Evolutionary conservation across 192 early-diverging fungal species (phyloP), one percentile per base, ranked within the genome.

Genomic region (Entophlyctis helioformis): DNA sequence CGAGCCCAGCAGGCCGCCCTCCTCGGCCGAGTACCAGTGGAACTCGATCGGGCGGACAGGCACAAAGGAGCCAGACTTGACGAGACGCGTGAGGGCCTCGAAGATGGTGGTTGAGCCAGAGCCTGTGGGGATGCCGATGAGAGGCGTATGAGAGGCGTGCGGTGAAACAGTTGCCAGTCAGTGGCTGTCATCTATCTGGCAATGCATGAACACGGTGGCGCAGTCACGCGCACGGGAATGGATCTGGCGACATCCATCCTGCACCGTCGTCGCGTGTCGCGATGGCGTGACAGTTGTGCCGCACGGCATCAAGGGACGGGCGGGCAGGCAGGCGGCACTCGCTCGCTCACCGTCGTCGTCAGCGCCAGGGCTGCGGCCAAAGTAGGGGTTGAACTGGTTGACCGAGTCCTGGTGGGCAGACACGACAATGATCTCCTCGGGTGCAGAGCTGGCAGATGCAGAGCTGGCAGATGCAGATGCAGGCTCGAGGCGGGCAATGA

Each of bases 301-400:
- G n/a, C n/a, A n/a, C n/a, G n/a, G n/a, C n/a, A n/a, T n/a, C n/a
- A n/a, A n/a, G n/a, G n/a, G n/a, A n/a, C n/a, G n/a, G n/a, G n/a
- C n/a, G n/a, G n/a, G n/a, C n/a, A n/a, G n/a, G n/a, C n/a, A n/a
- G n/a, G n/a, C n/a, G n/a, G n/a, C n/a, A n/a, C n/a, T n/a, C n/a
- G n/a, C n/a, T n/a, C n/a, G n/a, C n/a, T n/a, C n/a, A n/a, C 94
- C 94, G 65, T 97, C 88, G 60, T 96, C 93, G 44, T 74, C 72
- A 39, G 82, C 84, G 15, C 86, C 88, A 28, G 84, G 88, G 2
- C 84, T 66, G 5, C 80, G 69, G 18, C 85, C 86, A 52, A 56
- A 82, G 51, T 44, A 60, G 19, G 92, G 92, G 28, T 88, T 62
- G 80, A 75, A 85, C 67, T 78, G 68, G 54, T 94, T 91, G 31